These are phyloP conservation scores for Singerocomus inundabilis DNA, from an alignment of 1,284 basidiomycete genomes.

Conservation along the genomic window DNA sequence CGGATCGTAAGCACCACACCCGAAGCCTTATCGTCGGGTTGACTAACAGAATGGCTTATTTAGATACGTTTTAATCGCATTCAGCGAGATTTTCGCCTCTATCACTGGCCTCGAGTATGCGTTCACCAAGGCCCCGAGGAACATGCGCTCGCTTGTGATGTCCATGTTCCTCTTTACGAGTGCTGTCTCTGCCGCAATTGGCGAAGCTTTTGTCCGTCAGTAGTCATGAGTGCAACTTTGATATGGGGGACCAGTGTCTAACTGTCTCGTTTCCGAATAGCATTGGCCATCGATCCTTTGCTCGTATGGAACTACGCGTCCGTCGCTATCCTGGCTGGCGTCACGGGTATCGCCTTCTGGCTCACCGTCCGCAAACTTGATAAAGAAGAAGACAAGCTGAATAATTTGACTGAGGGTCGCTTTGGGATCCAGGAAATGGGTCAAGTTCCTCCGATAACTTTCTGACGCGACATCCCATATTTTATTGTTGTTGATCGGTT, in stretches of 20 bases:
- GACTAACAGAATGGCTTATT: neutral
- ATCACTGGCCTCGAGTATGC: conserved; percentile 88
- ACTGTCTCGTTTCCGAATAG: conserved; percentile 33
- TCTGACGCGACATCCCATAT: neutral
- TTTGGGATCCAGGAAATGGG: conserved; percentile 23
- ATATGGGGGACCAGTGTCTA: conserved; percentile 37
- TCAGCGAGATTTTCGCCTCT: conserved; percentile 80
- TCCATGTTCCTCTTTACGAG: conserved; percentile 68
- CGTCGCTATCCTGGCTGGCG: conserved; percentile 42
- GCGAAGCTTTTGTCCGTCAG: conserved; percentile 66
- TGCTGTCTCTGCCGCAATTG: conserved; percentile 63
- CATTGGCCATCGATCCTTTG: conserved; percentile 49
- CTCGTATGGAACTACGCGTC: conserved; percentile 55
- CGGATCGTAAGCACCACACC: conserved; percentile 42
- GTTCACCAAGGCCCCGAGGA: conserved; percentile 83
- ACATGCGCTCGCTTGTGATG: conserved; percentile 82
- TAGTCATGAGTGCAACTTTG: conserved; percentile 8
- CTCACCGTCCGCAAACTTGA: conserved; percentile 59
- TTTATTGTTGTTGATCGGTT: neutral
- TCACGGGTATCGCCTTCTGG: conserved; percentile 56
- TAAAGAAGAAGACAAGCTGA: conserved; percentile 59
- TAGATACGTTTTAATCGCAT: conserved; percentile 64
- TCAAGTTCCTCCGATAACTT: neutral
- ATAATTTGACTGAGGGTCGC: conserved; percentile 45
- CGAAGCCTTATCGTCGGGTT: neutral